Conservation (phyloP, 306 rosid genomes). For the Vigna unguiculata region DNA sequence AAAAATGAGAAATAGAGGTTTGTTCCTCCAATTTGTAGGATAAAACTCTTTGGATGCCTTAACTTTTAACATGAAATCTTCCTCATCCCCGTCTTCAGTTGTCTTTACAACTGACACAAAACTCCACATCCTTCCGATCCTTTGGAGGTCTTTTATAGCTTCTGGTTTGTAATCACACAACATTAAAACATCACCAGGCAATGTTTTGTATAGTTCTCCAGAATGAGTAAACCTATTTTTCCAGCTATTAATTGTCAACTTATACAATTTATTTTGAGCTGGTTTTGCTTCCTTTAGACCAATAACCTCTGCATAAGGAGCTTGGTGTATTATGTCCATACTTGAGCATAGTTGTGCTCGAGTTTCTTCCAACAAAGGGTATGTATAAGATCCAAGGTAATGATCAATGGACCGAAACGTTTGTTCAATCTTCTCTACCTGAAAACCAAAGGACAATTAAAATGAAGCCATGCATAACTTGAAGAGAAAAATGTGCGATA, state of each 20-base stretch:
- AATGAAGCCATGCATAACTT: background rate
- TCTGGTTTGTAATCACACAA: constrained; percentile 63
- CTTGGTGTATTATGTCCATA: constrained; percentile 49
- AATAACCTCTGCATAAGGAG: constrained; percentile 59
- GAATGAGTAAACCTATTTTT: constrained; percentile 44
- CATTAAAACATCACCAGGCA: constrained; percentile 69
- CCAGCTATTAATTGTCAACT: constrained; percentile 56
- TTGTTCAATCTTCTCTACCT: constrained; percentile 58
- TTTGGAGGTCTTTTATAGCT: constrained; percentile 50
- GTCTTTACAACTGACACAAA: constrained; percentile 46
- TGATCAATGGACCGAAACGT: constrained; percentile 53
- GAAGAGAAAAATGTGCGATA: no score
- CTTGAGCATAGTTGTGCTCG: constrained; percentile 59
- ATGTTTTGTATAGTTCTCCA: constrained; percentile 62
- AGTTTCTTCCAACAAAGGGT: constrained; percentile 75
- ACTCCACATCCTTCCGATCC: constrained; percentile 56
- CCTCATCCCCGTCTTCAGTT: constrained; percentile 45
- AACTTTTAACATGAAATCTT: constrained; percentile 45
- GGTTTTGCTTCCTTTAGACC: constrained; percentile 47
- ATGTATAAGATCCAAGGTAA: constrained; percentile 50
- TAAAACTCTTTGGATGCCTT: constrained; percentile 51
- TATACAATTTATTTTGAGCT: constrained; percentile 25
- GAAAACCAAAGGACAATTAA: background rate
- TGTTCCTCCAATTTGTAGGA: background rate
- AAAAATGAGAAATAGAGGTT: constrained; percentile 50